Evolutionary conservation across 164 flowering plant species (phyloP), one percentile per base, ranked within the genome.

Genomic region (Vitis labrusca): DNA sequence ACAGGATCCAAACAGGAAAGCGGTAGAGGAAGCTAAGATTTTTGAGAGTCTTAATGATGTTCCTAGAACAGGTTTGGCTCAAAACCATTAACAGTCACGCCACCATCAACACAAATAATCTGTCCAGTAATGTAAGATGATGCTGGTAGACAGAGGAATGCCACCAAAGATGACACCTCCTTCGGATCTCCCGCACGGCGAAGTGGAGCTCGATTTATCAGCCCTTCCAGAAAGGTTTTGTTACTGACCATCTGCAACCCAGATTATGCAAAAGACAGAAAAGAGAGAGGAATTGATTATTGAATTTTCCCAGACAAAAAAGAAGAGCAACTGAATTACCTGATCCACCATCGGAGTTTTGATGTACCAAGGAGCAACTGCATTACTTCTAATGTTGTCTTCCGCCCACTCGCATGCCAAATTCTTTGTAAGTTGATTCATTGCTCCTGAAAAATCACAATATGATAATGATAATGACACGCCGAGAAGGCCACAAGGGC

Each of bases 361-460:
- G 56, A 72, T 73, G 37, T 27, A 51, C 76, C 78, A 69, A 15
- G 84, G 84, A 13, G 82, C 80, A 61, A 81, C 74, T 30, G 67
- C 57, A 48, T 81, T 81, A 12, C 73, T 58, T 15, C 80, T 64
- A 50, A 81, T 81, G 15, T 61, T 66, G 71, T 81, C 84, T 10
- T 67, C 76, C 16, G 80, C 84, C 84, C 82, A 81, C 70, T 81
- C 84, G 47, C 80, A 79, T 19, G 84, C 80, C 72, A 81, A 69
- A 48, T 71, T 71, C 66, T 49, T 79, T 10, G 81, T 69, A 8
- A 81, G 73, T 37, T 81, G 84, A 67, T 32, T 32, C 44, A 32
- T 32, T 32, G 44, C 44, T 32, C 44, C 44, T 32, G 44, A 32
- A 32, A 32, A 32, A 32, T 3, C 44, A 32, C 5, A 32, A 32